Percentiles rank a stretch among this genome's conserved stretches.
Conservation (phyloP, 805 yeast species). For the Candida railenensis region DNA sequence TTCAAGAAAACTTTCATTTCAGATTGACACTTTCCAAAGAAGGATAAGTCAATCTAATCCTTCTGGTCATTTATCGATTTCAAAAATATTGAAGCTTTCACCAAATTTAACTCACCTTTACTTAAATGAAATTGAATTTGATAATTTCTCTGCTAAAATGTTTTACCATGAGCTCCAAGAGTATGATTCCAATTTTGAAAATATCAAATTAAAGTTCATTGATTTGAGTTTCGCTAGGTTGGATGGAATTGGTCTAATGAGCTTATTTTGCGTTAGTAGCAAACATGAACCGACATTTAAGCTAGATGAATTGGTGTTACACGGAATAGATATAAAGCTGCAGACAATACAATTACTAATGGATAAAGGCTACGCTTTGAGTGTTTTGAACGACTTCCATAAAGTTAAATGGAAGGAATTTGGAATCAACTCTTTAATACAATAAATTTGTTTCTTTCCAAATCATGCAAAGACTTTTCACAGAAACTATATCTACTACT, state of each 20-base stretch:
- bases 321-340: conserved; percentile 32
- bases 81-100: conserved; percentile 16
- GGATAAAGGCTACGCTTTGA: conserved; percentile 16
- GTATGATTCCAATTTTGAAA: conserved; percentile 10
- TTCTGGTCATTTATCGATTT: conserved; percentile 7
- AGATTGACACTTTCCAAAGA: conserved; percentile 16
- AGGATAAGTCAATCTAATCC: conserved; percentile 9
- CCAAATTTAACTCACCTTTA: conserved; percentile 22
- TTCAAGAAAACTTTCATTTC: conserved; percentile 28
- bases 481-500: too few species aligned
- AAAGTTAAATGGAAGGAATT: conserved; percentile 31
- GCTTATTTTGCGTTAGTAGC: conserved; percentile 19
- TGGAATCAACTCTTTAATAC: conserved; percentile 31
- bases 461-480: background rate
- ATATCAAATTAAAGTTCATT: conserved; percentile 18
- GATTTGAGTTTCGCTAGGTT: conserved; percentile 39
- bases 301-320: conserved; percentile 23
- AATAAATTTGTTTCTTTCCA: background rate
- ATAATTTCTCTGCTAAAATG: conserved; percentile 29
- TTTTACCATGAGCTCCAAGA: conserved; percentile 25
- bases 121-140: conserved; percentile 36
- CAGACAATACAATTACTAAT: conserved; percentile 23
- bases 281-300: conserved; percentile 6
- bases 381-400: conserved; percentile 23
- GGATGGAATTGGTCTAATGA: conserved; percentile 40